Percentiles rank a stretch among this genome's conserved stretches.
These are phyloP conservation scores for Globisporangium lucens DNA, from an alignment of 352 stramenopile genomes.

Conservation along the genomic window DNA sequence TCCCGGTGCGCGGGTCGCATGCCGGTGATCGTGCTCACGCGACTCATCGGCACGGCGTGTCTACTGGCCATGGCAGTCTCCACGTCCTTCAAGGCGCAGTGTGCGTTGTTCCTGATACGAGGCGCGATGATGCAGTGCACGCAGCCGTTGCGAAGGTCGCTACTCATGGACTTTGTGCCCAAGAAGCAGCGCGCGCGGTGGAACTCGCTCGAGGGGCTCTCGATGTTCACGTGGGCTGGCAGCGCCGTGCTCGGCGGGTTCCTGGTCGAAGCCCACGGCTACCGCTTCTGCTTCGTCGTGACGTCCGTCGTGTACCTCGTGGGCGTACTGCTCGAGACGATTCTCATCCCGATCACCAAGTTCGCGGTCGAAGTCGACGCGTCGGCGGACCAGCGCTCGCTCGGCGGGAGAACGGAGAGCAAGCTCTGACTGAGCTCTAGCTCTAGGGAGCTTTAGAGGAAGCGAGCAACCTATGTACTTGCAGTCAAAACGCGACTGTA, in stretches of 20 bases:
- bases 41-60: constrained; percentile 34
- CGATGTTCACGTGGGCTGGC: constrained; percentile 55
- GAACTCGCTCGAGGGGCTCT: constrained; percentile 69
- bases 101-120: constrained; percentile 47
- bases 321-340: constrained; percentile 43
- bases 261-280: constrained; percentile 55
- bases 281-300: constrained; percentile 64
- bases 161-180: constrained; percentile 79
- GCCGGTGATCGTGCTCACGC: constrained; percentile 48
- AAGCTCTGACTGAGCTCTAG: background rate
- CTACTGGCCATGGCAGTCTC: constrained; percentile 49
- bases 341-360: constrained; percentile 57
- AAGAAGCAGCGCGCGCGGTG: constrained; percentile 55
- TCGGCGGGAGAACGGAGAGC: constrained; percentile 4
- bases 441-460: no score
- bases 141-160: constrained; percentile 54
- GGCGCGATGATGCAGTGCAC: constrained; percentile 60
- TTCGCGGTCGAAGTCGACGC: constrained; percentile 25
- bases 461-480: no score
- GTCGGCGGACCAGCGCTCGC: background rate
- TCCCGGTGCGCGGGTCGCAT: constrained; percentile 42
- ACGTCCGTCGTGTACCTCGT: constrained; percentile 41
- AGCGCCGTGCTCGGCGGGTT: constrained; percentile 66
- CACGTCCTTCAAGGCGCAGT: constrained; percentile 27
- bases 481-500: no score